A percentile compares a stretch with the other conserved stretches of the same genome.
Conservation (phyloP, 257 asterid species). For the Agastache rugosa region DNA sequence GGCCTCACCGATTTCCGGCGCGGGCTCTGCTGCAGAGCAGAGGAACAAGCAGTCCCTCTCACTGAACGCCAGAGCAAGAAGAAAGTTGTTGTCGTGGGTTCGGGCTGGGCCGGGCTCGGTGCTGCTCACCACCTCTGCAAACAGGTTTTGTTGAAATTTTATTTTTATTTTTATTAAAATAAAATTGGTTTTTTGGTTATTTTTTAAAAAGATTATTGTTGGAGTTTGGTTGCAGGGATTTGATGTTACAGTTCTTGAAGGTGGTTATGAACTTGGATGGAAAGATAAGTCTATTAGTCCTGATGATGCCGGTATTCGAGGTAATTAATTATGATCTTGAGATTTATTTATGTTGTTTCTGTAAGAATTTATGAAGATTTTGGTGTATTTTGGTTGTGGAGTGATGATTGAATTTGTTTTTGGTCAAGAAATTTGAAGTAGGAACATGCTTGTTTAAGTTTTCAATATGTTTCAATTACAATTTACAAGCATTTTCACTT, state of each 20-base stretch:
- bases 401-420: background rate
- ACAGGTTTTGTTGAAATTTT: conserved; percentile 49
- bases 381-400: background rate
- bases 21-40: conserved; percentile 55
- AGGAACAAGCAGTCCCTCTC: conserved; percentile 41
- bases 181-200: background rate
- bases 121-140: conserved; percentile 73
- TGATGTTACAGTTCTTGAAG: conserved; percentile 74
- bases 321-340: conserved; percentile 36
- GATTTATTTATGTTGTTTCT: conserved; percentile 5
- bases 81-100: conserved; percentile 63
- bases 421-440: conserved; percentile 3
- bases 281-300: conserved; percentile 55
- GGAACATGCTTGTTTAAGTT: background rate
- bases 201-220: background rate
- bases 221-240: conserved; percentile 55
- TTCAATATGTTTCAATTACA: no score
- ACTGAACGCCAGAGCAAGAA: conserved; percentile 48
- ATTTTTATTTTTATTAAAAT: background rate
- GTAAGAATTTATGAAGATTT: background rate
- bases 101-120: conserved; percentile 76
- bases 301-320: conserved; percentile 65
- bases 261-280: conserved; percentile 68
- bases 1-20: conserved; percentile 22
- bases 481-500: background rate